phyloP scores from a whole-genome alignment of 208 protist species.

The Acanthamoeba rhysodes region DNA sequence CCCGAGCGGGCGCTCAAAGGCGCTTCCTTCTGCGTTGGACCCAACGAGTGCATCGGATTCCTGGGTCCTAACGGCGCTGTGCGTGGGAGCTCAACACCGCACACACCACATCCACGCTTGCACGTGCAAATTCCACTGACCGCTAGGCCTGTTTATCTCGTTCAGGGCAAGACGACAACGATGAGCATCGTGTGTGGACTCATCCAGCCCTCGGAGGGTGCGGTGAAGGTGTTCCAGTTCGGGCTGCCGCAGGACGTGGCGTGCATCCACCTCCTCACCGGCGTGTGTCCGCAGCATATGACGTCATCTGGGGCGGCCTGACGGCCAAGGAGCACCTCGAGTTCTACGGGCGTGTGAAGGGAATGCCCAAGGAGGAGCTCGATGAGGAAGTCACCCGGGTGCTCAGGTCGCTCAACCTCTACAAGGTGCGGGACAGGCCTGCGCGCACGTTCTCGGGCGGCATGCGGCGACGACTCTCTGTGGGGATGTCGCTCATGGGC shows the following conservation, averaged over 20 bases:
- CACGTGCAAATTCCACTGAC: too few relatives aligned
- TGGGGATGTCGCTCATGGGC: conserved; percentile 81
- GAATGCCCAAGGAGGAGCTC: neutral
- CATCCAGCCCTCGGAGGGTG: conserved; percentile 55
- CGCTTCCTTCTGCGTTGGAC: neutral
- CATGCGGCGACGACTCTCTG: conserved; percentile 80
- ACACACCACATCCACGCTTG: neutral
- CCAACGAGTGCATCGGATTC: conserved; percentile 71
- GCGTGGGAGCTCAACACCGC: too few relatives aligned
- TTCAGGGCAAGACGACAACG: conserved; percentile 85
- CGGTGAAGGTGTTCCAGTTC: conserved; percentile 28
- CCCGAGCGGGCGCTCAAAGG: conserved; percentile 12
- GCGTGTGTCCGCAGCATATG: conserved; percentile 76
- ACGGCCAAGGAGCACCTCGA: conserved; percentile 42
- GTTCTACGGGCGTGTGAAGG: conserved; percentile 72
- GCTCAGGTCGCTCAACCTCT: conserved; percentile 60
- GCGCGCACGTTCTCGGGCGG: conserved; percentile 67
- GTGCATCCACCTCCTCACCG: conserved; percentile 66
- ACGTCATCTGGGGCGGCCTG: conserved; percentile 68
- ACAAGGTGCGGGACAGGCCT: conserved; percentile 37
- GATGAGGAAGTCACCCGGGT: neutral
- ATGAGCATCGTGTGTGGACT: conserved; percentile 77
- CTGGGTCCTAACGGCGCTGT: conserved; percentile 85
- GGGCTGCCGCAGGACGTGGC: neutral
- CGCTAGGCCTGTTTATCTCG: neutral